Evolutionary conservation across 306 rosid species (phyloP).

Genomic region (Gastrolobium villosum): DNA sequence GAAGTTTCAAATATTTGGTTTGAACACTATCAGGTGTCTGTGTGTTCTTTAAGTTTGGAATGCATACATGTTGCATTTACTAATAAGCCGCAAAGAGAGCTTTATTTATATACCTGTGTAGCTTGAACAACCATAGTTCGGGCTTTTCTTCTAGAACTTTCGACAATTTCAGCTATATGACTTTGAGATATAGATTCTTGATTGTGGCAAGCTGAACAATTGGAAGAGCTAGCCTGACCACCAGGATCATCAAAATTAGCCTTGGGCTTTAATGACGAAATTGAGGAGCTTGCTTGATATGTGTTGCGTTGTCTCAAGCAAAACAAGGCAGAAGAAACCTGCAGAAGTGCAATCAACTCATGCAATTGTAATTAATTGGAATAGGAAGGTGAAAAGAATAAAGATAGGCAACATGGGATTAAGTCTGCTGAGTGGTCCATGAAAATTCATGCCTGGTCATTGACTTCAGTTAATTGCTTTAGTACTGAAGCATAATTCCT

Average conservation of each 20-base stretch:
- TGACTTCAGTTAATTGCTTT: slow-evolving; percentile 80
- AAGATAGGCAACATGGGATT: slow-evolving; percentile 27
- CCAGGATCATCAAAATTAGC: slow-evolving; percentile 63
- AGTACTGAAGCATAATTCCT: slow-evolving; percentile 89
- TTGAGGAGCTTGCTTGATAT: slow-evolving; percentile 72
- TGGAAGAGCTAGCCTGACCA: slow-evolving; percentile 64
- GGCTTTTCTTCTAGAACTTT: slow-evolving; percentile 82
- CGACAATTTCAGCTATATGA: slow-evolving; percentile 86
- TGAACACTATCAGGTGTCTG: slow-evolving; percentile 19
- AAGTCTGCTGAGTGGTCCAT: slow-evolving; percentile 39
- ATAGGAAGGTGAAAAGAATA: slow-evolving; percentile 32
- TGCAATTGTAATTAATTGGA: slow-evolving; percentile 44
- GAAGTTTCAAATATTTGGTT: slow-evolving; percentile 31
- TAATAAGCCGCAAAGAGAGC: slow-evolving; percentile 31
- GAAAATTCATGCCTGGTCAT: slow-evolving; percentile 73
- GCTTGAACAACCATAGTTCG: slow-evolving; percentile 77
- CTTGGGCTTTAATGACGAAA: slow-evolving; percentile 60
- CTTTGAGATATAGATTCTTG: slow-evolving; percentile 73
- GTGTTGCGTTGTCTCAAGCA: slow-evolving; percentile 90
- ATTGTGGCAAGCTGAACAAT: slow-evolving; percentile 61
- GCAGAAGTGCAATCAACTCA: slow-evolving; percentile 52
- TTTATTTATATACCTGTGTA: slow-evolving; percentile 67
- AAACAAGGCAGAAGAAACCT: slow-evolving; percentile 88
- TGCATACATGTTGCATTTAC: slow-evolving; percentile 27
- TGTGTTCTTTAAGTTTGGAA: slow-evolving; percentile 25